Evolutionary conservation across 768 basidiomycete species (phyloP), one percentile per base, ranked within the genome.

Genomic region (Mycena crocata): DNA sequence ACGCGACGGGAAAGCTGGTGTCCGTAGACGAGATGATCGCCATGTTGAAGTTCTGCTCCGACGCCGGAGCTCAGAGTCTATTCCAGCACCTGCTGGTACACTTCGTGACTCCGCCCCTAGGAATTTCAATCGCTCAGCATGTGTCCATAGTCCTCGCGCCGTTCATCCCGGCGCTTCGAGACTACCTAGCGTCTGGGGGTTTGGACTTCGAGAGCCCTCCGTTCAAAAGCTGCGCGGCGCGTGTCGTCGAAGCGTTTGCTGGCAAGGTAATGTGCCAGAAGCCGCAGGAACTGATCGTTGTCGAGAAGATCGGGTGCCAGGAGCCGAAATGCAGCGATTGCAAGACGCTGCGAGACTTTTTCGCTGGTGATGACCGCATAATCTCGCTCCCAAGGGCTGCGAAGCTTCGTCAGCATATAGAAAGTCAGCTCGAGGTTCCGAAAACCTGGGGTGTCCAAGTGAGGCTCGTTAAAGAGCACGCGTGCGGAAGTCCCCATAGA

Each of bases 131-230:
- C 13, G 2, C 34, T 13, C 24, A 50, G 26, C 58, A 60, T 23
- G 39, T 60, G 14, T 60, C 58, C 37, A 39, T 28, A n/a, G 58
- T 60, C 37, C 58, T 60, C 12, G 58, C 26, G 15, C 58, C 58
- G 19, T 51, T 60, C 37, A 2, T 60, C 24, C 30, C 48, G 5
- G 19, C 35, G 13, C 45, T 60, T 2, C 34, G 23, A 5, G 34
- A 30, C 5, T 60, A 50, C 19, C 34, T 60, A 12, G 37, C 23
- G 3, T 28, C 39, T 14, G 48, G 40, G 28, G 17, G 13, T 1
- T n/a, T 60, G 32, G 35, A 26, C 13, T 60, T 49, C 15, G 48
- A 40, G 26, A 17, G 24, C n/a, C 21, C 12, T 19, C 46, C 48
- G 12, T 50, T 40, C 37, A 40, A 26, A 14, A 50, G 31, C 15